A percentile compares a stretch with the other conserved stretches of the same genome.
Evolutionary conservation across 495 filamentous ascomycete genomes (phyloP).

Genomic region (Daldinia bambusicola): DNA sequence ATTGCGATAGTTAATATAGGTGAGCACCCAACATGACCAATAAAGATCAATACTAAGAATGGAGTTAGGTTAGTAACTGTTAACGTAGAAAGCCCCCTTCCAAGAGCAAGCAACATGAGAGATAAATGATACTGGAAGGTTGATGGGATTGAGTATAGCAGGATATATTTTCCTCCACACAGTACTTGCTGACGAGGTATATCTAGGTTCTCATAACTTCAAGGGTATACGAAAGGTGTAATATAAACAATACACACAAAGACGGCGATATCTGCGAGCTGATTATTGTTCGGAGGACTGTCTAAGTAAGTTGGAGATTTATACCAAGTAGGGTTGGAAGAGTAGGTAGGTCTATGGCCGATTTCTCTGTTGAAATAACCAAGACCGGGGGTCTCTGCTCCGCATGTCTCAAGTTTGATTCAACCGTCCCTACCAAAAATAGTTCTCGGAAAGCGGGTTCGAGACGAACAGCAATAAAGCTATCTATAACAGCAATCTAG

Average conservation of each 20-base stretch:
- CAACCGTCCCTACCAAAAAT: too few species aligned
- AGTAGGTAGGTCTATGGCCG: background rate
- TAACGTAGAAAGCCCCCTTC: background rate
- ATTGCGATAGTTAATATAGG: background rate
- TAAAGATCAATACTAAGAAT: background rate
- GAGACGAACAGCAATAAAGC: background rate
- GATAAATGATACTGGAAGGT: background rate
- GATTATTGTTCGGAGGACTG: slow-evolving; percentile 8
- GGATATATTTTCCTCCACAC: background rate
- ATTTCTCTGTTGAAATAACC: background rate
- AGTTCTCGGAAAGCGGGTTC: background rate
- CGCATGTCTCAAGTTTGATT: too few species aligned
- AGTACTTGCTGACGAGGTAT: background rate
- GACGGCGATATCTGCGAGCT: background rate
- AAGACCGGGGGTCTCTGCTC: background rate
- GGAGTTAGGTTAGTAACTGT: background rate
- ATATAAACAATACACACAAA: background rate
- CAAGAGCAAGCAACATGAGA: background rate
- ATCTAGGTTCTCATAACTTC: background rate
- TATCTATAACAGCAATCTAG: background rate
- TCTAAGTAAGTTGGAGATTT: background rate
- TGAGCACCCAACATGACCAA: background rate
- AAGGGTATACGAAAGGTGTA: background rate
- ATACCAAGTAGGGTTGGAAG: background rate
- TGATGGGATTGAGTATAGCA: background rate